Conservation (phyloP, 139 green algal species). For the Haematococcus lacustris region DNA sequence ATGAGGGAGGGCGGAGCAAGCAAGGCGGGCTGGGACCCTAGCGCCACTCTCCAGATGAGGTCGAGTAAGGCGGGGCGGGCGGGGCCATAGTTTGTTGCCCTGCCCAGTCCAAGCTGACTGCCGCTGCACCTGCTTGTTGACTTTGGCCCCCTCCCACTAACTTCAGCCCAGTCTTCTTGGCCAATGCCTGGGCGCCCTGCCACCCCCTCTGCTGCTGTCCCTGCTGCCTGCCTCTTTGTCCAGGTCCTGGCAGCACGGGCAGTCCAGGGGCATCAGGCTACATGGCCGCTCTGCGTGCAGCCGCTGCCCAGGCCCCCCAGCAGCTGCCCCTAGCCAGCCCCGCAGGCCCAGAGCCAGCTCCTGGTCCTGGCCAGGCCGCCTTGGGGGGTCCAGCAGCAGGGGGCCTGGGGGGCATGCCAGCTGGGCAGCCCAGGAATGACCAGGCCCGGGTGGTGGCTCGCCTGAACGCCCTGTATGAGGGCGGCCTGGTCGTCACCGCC, state of each 20-base stretch:
- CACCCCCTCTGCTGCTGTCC: not conserved
- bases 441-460: slow-evolving; percentile 32
- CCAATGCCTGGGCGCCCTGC: not conserved
- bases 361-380: not conserved
- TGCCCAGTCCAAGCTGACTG: not conserved
- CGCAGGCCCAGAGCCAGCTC: not conserved
- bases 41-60: no score
- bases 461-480: slow-evolving; percentile 52
- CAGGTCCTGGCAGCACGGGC: not conserved
- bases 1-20: no score
- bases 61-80: no score
- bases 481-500: slow-evolving; percentile 68
- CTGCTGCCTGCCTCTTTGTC: not conserved
- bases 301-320: not conserved
- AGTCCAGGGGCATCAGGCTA: not conserved
- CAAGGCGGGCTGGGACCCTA: no score
- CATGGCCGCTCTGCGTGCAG: not conserved
- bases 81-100: no score
- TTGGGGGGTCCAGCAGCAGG: no score
- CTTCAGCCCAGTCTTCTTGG: not conserved
- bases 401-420: not conserved
- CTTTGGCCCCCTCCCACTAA: not conserved
- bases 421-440: slow-evolving; percentile 4
- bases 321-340: not conserved
- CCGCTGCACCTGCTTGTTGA: not conserved